These are phyloP conservation scores for Aspergillus transmontanensis DNA, from an alignment of 2,329 filamentous ascomycete genomes.

Conservation along the genomic window DNA sequence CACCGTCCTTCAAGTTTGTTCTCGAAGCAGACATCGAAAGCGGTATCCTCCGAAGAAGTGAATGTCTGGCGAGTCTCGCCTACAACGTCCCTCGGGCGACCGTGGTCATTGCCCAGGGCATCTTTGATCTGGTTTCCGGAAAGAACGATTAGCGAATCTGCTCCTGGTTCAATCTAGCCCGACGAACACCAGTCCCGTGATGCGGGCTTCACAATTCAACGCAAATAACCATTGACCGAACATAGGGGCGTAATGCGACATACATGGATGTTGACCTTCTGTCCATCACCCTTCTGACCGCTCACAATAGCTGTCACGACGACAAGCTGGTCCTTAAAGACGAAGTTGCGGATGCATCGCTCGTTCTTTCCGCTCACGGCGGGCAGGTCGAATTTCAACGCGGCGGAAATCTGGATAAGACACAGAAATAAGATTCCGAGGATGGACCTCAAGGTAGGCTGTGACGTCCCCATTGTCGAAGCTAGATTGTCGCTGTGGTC, in stretches of 20 bases:
- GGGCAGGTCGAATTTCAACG: constrained; percentile 91
- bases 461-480: constrained; percentile 34
- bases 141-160: constrained; percentile 13
- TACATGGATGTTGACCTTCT: constrained; percentile 93
- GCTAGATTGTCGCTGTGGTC: constrained; percentile 18
- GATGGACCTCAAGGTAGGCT: constrained; percentile 33
- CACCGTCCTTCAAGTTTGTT: constrained; percentile 70
- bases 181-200: background rate
- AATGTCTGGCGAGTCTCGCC: constrained; percentile 94
- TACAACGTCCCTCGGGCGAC: constrained; percentile 82
- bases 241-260: constrained; percentile 15
- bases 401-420: constrained; percentile 50
- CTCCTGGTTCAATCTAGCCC: background rate
- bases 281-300: constrained; percentile 87
- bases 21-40: constrained; percentile 96
- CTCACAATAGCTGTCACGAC: constrained; percentile 89
- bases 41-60: constrained; percentile 85
- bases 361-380: constrained; percentile 69
- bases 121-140: constrained; percentile 74
- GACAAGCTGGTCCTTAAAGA: constrained; percentile 86
- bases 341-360: constrained; percentile 96
- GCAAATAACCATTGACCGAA: background rate
- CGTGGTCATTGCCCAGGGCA: constrained; percentile 94
- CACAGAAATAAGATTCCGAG: constrained; percentile 37
- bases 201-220: background rate